Evolutionary conservation across 257 asterid genomes (phyloP), one percentile per base, ranked within the genome.

Genomic region (Solanum stenotomum): DNA sequence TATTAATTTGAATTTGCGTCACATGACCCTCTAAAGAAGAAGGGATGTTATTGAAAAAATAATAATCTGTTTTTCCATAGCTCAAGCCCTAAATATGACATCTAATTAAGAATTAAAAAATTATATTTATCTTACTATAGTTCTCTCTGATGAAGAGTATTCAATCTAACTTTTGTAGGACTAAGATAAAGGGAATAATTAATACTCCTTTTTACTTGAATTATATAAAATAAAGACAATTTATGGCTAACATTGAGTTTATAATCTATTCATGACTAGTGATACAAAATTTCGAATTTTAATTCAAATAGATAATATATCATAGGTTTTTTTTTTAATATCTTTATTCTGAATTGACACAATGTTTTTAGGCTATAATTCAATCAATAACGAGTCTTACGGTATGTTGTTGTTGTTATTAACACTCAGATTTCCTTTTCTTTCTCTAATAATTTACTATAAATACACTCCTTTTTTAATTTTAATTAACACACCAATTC

Each of bases 401-500:
- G 85, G 70, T 37, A 49, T 81, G 20, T 10, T 46, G 42, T 10
- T 46, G 42, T 10, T 46, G 42, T 46, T 81, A 81, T 49, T 49
- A 49, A 81, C 31, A 81, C 44, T 18, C 5, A 81, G 44, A 46
- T 27, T 81, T 81, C 68, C 42, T 46, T 49, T 27, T 81, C 20
- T 49, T 81, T 81, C 85, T 81, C 85, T 49, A 29, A 78, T 42
- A 4, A 81, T 81, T 29, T 16, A 3, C 85, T 79, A 81, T 81
- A 81, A 44, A 81, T 81, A 46, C 68, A 81, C 25, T 65, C 67
- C 27, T 38, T 40, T 71, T 87, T 86, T 46, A 13, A 2, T 5
- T 1, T 52, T 52, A 79, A 46, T 46, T 46, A 14, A 27, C 85
- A 29, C 85, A 81, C 3, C 20, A 49, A 49, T 46, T 46, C 68